Conservation (phyloP, 2,329 filamentous ascomycete species). For the Monilinia vaccinii-corymbosi region DNA sequence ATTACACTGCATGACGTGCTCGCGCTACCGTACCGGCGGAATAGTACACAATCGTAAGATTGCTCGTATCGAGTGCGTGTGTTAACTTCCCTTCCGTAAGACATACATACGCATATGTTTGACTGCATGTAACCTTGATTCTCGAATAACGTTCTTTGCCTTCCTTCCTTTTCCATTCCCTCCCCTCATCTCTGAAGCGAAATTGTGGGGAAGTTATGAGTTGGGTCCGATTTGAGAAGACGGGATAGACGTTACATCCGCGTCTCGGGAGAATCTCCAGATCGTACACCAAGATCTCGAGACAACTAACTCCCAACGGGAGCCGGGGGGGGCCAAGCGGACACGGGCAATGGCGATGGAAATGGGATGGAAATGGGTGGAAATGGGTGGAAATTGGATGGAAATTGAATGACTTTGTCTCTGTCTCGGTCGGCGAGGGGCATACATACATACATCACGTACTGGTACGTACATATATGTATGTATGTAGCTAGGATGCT, state of each 20-base stretch:
- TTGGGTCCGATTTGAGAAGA: background rate
- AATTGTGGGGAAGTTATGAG: background rate
- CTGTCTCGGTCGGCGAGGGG: background rate
- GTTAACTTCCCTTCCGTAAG: conserved; percentile 1
- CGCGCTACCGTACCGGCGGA: background rate
- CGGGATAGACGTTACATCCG: background rate
- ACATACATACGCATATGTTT: background rate
- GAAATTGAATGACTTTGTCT: background rate
- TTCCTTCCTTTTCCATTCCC: background rate
- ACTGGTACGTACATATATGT: background rate
- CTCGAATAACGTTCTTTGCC: background rate
- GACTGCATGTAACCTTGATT: background rate
- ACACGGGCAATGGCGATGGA: background rate
- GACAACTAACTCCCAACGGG: background rate
- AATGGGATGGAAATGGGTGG: background rate
- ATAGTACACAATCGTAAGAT: conserved; percentile 5
- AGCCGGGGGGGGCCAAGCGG: background rate
- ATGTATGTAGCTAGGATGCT: no score
- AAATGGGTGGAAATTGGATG: background rate
- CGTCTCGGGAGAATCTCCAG: background rate
- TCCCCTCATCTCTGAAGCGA: background rate
- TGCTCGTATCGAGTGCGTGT: background rate
- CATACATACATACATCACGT: no score
- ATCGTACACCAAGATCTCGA: conserved; percentile 2
- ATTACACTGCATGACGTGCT: background rate